A percentile compares a stretch with the other conserved stretches of the same genome.
Conservation (phyloP, 257 asterid genomes). For the Salvia rosmarinus region DNA sequence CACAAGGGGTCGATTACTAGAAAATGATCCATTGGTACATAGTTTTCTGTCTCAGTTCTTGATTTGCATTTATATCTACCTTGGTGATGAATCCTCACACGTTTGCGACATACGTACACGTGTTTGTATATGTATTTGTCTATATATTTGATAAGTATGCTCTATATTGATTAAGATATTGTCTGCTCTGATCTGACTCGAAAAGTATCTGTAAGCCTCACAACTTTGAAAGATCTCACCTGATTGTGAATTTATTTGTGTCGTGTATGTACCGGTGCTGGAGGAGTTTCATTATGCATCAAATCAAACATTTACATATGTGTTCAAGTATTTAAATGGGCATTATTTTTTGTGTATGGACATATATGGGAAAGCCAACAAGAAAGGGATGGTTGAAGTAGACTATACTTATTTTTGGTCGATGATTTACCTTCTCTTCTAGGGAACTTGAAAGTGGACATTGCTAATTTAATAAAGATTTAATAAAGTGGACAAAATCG, state of each 20-base stretch:
- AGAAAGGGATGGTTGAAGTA: slow-evolving; percentile 19
- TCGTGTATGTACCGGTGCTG: too few species aligned
- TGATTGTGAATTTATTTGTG: background rate
- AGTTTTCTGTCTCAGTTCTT: slow-evolving; percentile 48
- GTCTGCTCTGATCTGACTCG: background rate
- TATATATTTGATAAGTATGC: too few species aligned
- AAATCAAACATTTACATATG: background rate
- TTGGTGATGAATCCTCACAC: background rate
- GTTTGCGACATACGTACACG: background rate
- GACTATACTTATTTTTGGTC: slow-evolving; percentile 37
- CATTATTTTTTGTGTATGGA: background rate
- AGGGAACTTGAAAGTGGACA: slow-evolving; percentile 36
- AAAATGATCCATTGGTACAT: slow-evolving; percentile 43
- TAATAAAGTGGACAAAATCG: too few species aligned
- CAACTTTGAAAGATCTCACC: too few species aligned
- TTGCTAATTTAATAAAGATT: background rate
- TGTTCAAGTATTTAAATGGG: too few species aligned
- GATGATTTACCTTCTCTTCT: slow-evolving; percentile 30
- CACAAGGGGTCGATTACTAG: slow-evolving; percentile 55
- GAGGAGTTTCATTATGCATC: background rate
- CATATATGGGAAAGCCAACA: background rate
- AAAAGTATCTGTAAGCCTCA: too few species aligned
- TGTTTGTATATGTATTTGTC: too few species aligned
- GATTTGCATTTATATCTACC: slow-evolving; percentile 33
- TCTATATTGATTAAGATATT: background rate